Evolutionary conservation across 768 basidiomycete species (phyloP), one percentile per base, ranked within the genome.

Genomic region (Boletellus ananas): DNA sequence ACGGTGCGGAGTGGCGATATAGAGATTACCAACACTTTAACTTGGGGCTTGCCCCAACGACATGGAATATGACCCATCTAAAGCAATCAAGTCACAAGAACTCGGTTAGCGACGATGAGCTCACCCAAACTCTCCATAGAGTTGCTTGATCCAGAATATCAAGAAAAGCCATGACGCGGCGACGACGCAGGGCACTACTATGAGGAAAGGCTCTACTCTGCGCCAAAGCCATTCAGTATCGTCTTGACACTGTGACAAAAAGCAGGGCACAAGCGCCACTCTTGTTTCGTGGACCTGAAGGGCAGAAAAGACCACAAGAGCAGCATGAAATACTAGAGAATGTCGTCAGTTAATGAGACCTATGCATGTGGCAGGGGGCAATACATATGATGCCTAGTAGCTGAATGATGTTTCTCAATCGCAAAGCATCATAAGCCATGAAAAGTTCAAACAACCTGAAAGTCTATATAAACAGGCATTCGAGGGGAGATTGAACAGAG

Each of bases 41-140:
- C 58, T 76, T 85, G 10, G 87, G 86, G 58, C 90, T 88, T 33
- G 90, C 90, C 29, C 89, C 90, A 18, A 92, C 89, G 33, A 88
- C 82, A 61, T 91, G 90, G 74, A 93, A 93, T 61, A 93, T 87
- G 35, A 87, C 89, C 91, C 90, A 93, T 38, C 90, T 91, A 54
- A 45, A 9, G 49, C 39, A 43, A 51, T 57, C 35, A 55, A 45
- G 16, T n/a, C 16, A 47, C 21, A 10, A 4, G 12, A 10, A 42
- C 29, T 21, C 31, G 6, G 10, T 29, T n/a, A 50, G 6, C 33
- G 40, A 47, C 31, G 37, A 37, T 4, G 9, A 47, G 6, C 83
- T 47, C 64, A 90, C 90, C 90, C 90, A 62, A 93, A 93, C 69
- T 93, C 90, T 39, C 71, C 76, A 57, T 84, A 93, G 5, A 93